Base-by-base conservation (phyloP, 1,139 yeast species). In the Blastobotrys arbuscula region DNA sequence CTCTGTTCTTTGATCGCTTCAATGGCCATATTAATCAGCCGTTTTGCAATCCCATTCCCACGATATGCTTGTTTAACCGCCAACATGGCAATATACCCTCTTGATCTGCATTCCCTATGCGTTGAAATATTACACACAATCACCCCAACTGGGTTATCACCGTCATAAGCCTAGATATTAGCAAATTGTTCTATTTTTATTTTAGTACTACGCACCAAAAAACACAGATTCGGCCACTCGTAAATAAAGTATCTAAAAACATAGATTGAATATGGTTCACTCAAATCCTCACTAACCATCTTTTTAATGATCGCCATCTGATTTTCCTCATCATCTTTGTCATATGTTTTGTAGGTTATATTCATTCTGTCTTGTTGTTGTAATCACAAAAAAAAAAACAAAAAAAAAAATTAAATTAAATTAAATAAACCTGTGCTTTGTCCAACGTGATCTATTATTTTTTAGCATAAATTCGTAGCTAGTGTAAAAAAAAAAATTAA, bases 51-150 rank as follows among this genome's bases (percentile, higher is more conserved):
- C 1, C 96, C 96, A 43, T 70, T 71, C 9, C 95, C 90, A 47
- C 98, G 72, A 64, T 76, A 81, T 16, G 68, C 63, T 38, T 81
- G 78, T 50, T 82, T 82, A 24, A 92, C 95, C 0, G 95, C 96
- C 49, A 92, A 70, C 98, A 92, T 92, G 6, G 97, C 98, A 41
- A 92, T 90, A 61, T 92, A 92, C 0, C 98, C 98, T 54, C 97
- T 71, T 59, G 72, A 62, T 51, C 96, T 72, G 10, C 65, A 56
- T 31, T 77, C 76, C 50, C 92, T 73, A 66, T 92, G 97, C 4
- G 77, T 73, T 57, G 85, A 95, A n/a, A 82, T 77, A 61, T 88
- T 88, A 52, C 95, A 83, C 9, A 92, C 86, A 19, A 90, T 82
- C 39, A 85, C 87, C 3, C 97, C 98, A 16, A 90, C 75, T 0